Base-by-base conservation (phyloP, 805 yeast species). In the Saturnispora dispora region DNA sequence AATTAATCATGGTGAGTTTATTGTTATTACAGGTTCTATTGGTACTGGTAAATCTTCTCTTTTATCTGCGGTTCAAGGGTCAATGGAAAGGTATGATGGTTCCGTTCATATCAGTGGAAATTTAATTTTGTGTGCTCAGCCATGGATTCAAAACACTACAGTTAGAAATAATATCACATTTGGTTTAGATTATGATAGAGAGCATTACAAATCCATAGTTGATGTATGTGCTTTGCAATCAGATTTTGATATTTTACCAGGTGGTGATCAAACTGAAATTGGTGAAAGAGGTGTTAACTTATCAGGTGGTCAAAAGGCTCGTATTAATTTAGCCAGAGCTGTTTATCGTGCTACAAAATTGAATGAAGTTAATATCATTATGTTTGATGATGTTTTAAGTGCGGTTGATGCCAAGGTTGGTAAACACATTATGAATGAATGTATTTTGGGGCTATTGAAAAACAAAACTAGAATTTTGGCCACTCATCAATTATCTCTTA, bases 331-430 rank as follows among this genome's bases (percentile, higher is more conserved):
- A 53, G 95, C 95, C 3, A 75, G 95, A 62, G 84, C 91, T 2
- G 88, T 85, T 2, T 87, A 87, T 60, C 42, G 53, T 15, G 48
- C 54, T 7, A 32, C 22, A 22, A 40, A 39, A 11, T 13, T 40
- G 40, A 78, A 82, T 13, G 73, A 80, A 27, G 75, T 76, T 18
- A 88, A 84, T 60, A 81, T 85, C 23, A 74, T 83, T 40, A 65
- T 87, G 47, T 66, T 87, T 48, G 95, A 87, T 62, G 95, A 87
- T 63, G 88, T 86, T 15, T 72, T 87, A 52, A 79, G 87, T 68
- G 95, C 95, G 5, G 95, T 87, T 7, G 95, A 87, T 66, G 88
- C 91, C 32, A 81, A 86, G 60, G 95, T 86, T 44, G 95, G 93
- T n/a, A 78, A 77, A 52, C 88, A 82, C 59, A 84, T 87, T 48